A percentile compares a stretch with the other conserved stretches of the same genome.
These are phyloP conservation scores for Xylaria sp. DNA, from an alignment of 2,329 filamentous ascomycete species.

Conservation along the genomic window DNA sequence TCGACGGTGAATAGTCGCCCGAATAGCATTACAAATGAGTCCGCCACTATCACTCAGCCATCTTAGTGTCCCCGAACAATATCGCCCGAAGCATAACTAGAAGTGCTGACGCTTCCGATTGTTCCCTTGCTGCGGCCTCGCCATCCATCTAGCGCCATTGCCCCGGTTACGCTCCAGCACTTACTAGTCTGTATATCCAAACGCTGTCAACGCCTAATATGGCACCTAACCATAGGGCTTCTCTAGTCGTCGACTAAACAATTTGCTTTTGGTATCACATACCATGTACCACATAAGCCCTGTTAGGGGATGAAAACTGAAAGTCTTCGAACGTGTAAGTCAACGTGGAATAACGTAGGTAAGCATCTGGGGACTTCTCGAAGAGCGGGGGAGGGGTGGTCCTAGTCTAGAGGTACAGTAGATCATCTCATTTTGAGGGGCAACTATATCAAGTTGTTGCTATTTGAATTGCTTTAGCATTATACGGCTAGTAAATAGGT, in stretches of 20 bases:
- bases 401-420: background rate
- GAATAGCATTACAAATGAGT: conserved; percentile 8
- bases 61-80: background rate
- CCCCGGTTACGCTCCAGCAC: background rate
- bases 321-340: background rate
- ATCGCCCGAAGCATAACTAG: background rate
- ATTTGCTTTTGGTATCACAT: too few species aligned
- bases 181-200: background rate
- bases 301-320: background rate
- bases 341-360: background rate
- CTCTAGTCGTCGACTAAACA: background rate
- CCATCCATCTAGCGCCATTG: background rate
- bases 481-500: background rate
- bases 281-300: too few species aligned
- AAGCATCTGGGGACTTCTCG: background rate
- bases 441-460: background rate
- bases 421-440: background rate
- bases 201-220: background rate
- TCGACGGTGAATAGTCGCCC: background rate
- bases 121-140: background rate
- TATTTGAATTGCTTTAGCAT: background rate
- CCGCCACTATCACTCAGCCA: conserved; percentile 11
- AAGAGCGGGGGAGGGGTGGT: too few species aligned
- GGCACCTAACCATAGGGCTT: background rate
- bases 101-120: background rate